A percentile compares a stretch with the other conserved stretches of the same genome.
Conservation (phyloP, 352 stramenopile genomes). For the Globisporangium echinulatum region DNA sequence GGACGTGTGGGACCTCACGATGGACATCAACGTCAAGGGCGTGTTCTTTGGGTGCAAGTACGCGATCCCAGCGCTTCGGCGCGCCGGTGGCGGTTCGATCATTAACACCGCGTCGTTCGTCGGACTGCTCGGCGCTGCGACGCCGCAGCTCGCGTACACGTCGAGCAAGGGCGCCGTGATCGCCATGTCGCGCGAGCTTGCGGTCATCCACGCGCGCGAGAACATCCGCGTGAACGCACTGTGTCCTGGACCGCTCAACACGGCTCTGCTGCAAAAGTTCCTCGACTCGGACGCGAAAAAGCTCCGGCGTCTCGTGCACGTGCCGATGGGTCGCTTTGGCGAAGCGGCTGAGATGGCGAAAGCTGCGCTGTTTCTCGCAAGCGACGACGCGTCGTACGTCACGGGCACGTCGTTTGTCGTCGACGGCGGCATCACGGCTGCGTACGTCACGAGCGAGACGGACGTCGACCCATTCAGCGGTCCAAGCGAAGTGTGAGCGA, state of each 20-base stretch:
- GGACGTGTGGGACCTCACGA: constrained; percentile 80
- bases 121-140: constrained; percentile 69
- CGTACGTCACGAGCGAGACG: constrained; percentile 79
- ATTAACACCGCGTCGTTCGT: constrained; percentile 88
- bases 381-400: constrained; percentile 81
- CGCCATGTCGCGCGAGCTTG: constrained; percentile 80
- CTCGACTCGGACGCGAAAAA: constrained; percentile 81
- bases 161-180: constrained; percentile 86
- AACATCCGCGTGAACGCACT: constrained; percentile 88
- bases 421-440: constrained; percentile 83
- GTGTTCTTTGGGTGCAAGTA: constrained; percentile 89
- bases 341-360: constrained; percentile 86
- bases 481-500: constrained; percentile 56
- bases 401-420: constrained; percentile 84
- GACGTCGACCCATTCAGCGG: constrained; percentile 78
- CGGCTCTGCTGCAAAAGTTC: constrained; percentile 84
- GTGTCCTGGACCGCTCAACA: constrained; percentile 82
- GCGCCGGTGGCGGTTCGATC: constrained; percentile 75
- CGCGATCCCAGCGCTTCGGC: constrained; percentile 72
- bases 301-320: constrained; percentile 79
- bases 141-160: constrained; percentile 85
- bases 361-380: constrained; percentile 80
- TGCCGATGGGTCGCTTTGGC: constrained; percentile 85
- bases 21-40: constrained; percentile 86
- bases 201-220: constrained; percentile 79